phyloP scores from a whole-genome alignment of 495 filamentous ascomycete species.

The Cercophora samala region DNA sequence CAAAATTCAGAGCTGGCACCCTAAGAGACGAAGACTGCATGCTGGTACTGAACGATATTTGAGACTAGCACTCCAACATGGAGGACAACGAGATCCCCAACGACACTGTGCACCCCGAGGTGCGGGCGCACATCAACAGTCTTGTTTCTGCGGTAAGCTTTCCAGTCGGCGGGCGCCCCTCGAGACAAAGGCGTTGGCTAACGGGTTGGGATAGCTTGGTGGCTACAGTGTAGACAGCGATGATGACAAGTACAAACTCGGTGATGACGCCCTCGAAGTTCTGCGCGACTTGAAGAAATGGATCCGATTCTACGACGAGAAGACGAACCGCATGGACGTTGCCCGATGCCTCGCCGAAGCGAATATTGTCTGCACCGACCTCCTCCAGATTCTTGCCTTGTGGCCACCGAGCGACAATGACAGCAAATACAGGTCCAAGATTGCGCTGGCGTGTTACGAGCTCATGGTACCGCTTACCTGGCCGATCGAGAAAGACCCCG shows the following conservation, averaged over 20 bases:
- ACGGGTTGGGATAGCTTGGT: constrained; percentile 62
- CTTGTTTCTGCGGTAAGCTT: constrained; percentile 82
- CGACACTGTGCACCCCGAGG: constrained; percentile 76
- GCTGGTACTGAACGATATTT: constrained; percentile 1
- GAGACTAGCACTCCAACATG: constrained; percentile 39
- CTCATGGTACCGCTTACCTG: constrained; percentile 92
- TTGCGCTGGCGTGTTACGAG: constrained; percentile 81
- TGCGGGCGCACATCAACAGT: constrained; percentile 85
- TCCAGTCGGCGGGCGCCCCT: neutral
- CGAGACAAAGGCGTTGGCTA: neutral
- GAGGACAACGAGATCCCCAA: constrained; percentile 47
- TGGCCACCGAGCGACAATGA: constrained; percentile 73
- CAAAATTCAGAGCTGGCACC: neutral
- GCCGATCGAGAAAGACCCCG: constrained; percentile 74
- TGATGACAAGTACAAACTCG: constrained; percentile 77
- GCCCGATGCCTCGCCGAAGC: constrained; percentile 88
- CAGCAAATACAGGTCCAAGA: constrained; percentile 65
- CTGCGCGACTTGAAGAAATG: constrained; percentile 90
- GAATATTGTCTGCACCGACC: constrained; percentile 85
- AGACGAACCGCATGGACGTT: constrained; percentile 90
- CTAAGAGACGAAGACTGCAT: constrained; percentile 7
- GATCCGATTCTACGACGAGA: constrained; percentile 92
- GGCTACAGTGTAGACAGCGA: constrained; percentile 71
- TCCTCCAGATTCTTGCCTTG: constrained; percentile 80
- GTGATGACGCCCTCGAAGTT: constrained; percentile 89